phyloP scores from a whole-genome alignment of 78 protist genomes.

The Isochrysis galbana region DNA sequence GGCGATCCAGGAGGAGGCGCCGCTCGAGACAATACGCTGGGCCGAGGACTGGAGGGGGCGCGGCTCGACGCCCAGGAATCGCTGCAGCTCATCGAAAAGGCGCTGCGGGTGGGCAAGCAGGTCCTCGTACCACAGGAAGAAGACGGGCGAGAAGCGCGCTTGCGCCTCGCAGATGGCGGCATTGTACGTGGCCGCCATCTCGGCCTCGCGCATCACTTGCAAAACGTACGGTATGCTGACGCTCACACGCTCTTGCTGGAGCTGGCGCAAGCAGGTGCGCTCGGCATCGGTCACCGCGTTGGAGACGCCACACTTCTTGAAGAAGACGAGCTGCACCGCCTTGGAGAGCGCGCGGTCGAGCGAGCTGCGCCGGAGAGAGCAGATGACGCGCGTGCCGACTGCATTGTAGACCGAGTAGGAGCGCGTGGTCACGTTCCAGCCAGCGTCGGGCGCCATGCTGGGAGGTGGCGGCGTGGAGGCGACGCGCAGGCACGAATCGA shows the following conservation, averaged over 20 bases:
- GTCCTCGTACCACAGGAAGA: not conserved
- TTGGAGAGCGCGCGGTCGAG: not conserved
- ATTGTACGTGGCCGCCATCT: not conserved
- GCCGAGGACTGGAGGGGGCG: not conserved
- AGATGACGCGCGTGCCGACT: not conserved
- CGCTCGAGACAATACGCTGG: not conserved
- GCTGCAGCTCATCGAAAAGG: not conserved
- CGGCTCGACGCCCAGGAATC: not conserved
- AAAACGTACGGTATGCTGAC: not conserved
- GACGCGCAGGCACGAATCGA: not conserved
- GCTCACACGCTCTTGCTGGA: not conserved
- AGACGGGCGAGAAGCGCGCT: not conserved
- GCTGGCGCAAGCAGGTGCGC: not conserved
- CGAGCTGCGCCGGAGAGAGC: not conserved
- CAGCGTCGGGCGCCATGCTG: not conserved
- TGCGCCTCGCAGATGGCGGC: not conserved
- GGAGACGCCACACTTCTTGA: not conserved
- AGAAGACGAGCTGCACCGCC: not conserved
- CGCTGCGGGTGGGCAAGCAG: not conserved
- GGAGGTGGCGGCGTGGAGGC: not conserved
- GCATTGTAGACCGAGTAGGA: not conserved
- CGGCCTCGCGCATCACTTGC: not conserved
- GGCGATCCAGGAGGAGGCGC: not conserved
- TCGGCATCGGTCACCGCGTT: not conserved
- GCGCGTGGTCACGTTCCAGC: not conserved